These are phyloP conservation scores for Cystobasidium pallidum DNA, from an alignment of 1,284 basidiomycete species.

Conservation along the genomic window DNA sequence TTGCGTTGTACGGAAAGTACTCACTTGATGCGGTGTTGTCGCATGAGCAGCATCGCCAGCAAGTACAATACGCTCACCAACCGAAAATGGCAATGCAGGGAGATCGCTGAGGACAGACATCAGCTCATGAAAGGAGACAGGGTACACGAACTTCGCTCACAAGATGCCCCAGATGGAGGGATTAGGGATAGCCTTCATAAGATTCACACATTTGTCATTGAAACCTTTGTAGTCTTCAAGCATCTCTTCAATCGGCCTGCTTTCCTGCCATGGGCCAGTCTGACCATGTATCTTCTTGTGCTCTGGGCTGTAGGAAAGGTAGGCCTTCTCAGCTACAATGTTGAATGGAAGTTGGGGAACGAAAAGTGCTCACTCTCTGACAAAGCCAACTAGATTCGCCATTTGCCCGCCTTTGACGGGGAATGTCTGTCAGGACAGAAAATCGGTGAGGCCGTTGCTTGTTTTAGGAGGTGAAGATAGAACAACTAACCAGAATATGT, in stretches of 20 bases:
- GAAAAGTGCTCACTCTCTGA: conserved; percentile 48
- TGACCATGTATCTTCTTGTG: conserved; percentile 47
- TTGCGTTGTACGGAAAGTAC: neutral
- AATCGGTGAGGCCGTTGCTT: too few relatives aligned
- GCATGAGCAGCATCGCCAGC: conserved; percentile 52
- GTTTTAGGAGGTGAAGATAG: too few relatives aligned
- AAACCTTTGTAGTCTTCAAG: conserved; percentile 53
- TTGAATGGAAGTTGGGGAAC: neutral
- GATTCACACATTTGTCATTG: conserved; percentile 47
- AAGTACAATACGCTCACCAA: conserved; percentile 51
- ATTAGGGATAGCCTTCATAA: conserved; percentile 50
- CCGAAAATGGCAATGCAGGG: conserved; percentile 47
- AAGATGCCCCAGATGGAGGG: conserved; percentile 47
- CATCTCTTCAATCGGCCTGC: conserved; percentile 51
- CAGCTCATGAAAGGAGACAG: conserved; percentile 43
- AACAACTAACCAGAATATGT: conserved; percentile 51
- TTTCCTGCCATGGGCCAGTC: conserved; percentile 52
- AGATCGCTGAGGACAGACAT: conserved; percentile 50
- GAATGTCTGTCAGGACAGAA: conserved; percentile 48
- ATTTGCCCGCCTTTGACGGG: conserved; percentile 53
- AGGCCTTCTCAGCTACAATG: neutral
- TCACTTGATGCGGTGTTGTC: conserved; percentile 27
- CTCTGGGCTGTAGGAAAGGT: conserved; percentile 43
- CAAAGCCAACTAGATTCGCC: conserved; percentile 54
- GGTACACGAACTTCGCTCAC: conserved; percentile 35